Base-by-base conservation (phyloP, 2,329 filamentous ascomycete species). In the Thielaviopsis punctulata region DNA sequence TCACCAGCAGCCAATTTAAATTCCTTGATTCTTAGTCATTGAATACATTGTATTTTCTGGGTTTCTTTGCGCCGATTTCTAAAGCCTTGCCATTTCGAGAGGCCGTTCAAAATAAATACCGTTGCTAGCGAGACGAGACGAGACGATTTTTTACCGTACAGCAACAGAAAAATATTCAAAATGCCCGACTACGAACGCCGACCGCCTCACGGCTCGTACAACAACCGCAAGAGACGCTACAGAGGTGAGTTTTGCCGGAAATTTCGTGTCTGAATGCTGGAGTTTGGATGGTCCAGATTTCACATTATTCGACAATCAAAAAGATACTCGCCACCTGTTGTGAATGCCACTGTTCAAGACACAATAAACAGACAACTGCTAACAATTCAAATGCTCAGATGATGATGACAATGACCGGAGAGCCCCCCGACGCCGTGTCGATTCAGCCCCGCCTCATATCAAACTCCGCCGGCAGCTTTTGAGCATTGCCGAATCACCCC, bases 381-480 rank as follows among this genome's bases (percentile, higher is more conserved):
- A 18, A 23, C 19, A 8, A 13, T 43, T 24, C 19, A 15, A 30
- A 41, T 27, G 2, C 47, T n/a, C 56, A 69, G 66, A 67, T 53
- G 47, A 57, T 51, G 84, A 92, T 58, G 84, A 93, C 60, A 80
- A 88, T 54, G 76, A 80, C 60, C 84, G 90, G 62, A 77, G 81
- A 60, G 78, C 84, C 59, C 84, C 83, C 64, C 79, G 85, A 57
- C 76, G 84, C 59, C 78, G 85, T 62, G 81, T 81, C 60, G 82
- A 90, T 62, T 80, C 83, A 13, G 68, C 70, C 57, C 84, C 86
- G 5, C 70, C 82, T 13, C 76, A 79, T 27, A 77, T 82, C 48
- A 81, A 80, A 57, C 72, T 94, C 57, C 82, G 86, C 59, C 84
- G 82, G 62, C 84, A 90, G 66, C 74, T 94, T 48, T 72, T 93